These are phyloP conservation scores for Sicyos baderoa DNA, from an alignment of 306 rosid genomes.

Conservation along the genomic window DNA sequence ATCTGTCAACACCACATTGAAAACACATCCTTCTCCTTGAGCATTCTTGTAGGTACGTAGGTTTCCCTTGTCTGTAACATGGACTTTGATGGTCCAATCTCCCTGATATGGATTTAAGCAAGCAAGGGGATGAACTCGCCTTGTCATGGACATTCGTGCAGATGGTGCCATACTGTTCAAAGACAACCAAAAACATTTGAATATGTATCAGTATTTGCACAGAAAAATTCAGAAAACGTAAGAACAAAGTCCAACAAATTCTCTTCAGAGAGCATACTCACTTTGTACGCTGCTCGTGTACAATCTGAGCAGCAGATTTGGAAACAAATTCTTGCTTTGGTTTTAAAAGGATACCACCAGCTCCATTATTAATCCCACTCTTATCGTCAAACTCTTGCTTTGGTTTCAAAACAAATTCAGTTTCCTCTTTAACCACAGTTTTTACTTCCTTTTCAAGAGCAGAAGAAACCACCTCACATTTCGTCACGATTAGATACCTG, in stretches of 20 bases:
- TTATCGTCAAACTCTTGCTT: constrained; percentile 31
- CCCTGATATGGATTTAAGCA: constrained; percentile 90
- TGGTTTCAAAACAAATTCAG: constrained; percentile 31
- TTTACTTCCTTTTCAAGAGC: constrained; percentile 59
- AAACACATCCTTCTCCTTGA: constrained; percentile 90
- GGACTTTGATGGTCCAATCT: constrained; percentile 83
- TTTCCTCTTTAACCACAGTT: constrained; percentile 27
- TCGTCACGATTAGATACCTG: constrained; percentile 62
- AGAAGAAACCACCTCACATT: constrained; percentile 67
- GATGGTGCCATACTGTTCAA: constrained; percentile 58
- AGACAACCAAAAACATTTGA: not conserved
- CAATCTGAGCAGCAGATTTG: constrained; percentile 84
- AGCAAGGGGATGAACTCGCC: constrained; percentile 80
- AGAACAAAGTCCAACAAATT: not conserved
- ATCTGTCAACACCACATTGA: constrained; percentile 88
- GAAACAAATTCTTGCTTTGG: constrained; percentile 63
- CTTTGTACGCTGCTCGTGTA: constrained; percentile 70
- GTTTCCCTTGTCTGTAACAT: constrained; percentile 76
- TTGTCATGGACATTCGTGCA: constrained; percentile 79
- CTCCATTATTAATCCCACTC: constrained; percentile 26
- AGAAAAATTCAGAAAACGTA: not conserved
- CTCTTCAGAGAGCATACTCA: constrained; percentile 22
- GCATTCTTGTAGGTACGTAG: constrained; percentile 80
- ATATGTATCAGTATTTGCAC: not conserved
- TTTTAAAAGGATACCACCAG: constrained; percentile 47